phyloP scores from a whole-genome alignment of 2,329 filamentous ascomycete species.

The Nothophoma quercina region DNA sequence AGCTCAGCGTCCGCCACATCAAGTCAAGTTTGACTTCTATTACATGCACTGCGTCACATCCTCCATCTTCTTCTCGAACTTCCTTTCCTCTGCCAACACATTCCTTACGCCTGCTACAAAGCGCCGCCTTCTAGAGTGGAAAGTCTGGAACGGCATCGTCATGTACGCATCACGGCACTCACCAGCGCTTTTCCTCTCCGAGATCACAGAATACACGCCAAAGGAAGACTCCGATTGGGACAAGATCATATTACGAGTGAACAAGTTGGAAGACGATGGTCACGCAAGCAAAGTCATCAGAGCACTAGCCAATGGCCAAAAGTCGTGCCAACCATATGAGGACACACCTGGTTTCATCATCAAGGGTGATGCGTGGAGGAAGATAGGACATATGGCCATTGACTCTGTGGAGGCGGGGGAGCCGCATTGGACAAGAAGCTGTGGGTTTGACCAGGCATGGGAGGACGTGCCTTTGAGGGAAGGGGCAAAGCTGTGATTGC shows the following conservation, averaged over 20 bases:
- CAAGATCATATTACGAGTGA: constrained; percentile 55
- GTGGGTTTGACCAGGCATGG: constrained; percentile 74
- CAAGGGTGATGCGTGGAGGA: constrained; percentile 66
- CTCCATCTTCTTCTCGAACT: constrained; percentile 74
- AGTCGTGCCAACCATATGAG: constrained; percentile 58
- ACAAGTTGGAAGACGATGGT: constrained; percentile 72
- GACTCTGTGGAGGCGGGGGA: constrained; percentile 66
- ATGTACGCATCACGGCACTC: constrained; percentile 75
- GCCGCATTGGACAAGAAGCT: constrained; percentile 66
- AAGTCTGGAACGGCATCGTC: constrained; percentile 75
- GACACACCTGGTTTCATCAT: constrained; percentile 57
- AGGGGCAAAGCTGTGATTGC: constrained; percentile 31
- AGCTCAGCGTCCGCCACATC: constrained; percentile 65
- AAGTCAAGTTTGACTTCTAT: constrained; percentile 80
- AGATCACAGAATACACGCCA: constrained; percentile 68
- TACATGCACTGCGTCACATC: constrained; percentile 79
- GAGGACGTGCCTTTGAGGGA: constrained; percentile 49
- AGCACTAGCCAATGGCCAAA: constrained; percentile 71
- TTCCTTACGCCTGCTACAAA: constrained; percentile 71
- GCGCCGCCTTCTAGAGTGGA: constrained; percentile 78
- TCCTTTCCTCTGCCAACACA: constrained; percentile 61
- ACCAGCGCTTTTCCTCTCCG: constrained; percentile 66
- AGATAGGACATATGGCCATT: constrained; percentile 66
- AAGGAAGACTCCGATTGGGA: constrained; percentile 52
- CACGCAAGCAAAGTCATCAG: constrained; percentile 80